Base-by-base conservation (phyloP, 352 stramenopile genomes). In the Plasmopara viticola region DNA sequence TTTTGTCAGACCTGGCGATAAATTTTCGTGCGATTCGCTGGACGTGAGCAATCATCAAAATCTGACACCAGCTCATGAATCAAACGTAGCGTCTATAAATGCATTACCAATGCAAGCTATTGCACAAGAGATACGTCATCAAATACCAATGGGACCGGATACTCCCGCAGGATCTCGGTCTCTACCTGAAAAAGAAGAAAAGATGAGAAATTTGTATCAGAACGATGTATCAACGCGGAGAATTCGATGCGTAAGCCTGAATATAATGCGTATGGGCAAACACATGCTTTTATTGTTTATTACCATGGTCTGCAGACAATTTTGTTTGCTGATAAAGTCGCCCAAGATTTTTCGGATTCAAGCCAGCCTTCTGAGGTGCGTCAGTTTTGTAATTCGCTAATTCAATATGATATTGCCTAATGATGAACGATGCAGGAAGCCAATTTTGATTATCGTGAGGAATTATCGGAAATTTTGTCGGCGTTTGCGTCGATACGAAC, bases 401-500 rank as follows among this genome's bases (percentile, higher is more conserved):
- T 3, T 14, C 18, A 14, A 38, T 5, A 4, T 14, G 4, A 14
- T 2, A 38, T 38, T 38, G 13, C 33, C 33, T 18, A 41, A 17
- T 17, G 37, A 2, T 1, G 8, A 35, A 20, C 5, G 15, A 17
- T 48, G 14, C 39, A 72, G 59, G 64, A 63, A 52, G 44, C 51
- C 4, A 59, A 60, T 18, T 63, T 60, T 20, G 65, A 75, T 30
- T 80, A 72, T 25, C 58, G 58, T 30, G 76, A 85, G 50, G 72
- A 84, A 34, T 59, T 87, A n/a, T 68, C 72, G 1, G 63, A 68
- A 43, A 62, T 76, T 44, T 58, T 87, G 15, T 62, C 64, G 6
- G 34, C 35, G 18, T 75, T 87, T 33, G 59, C 65, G 15, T 60
- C 61, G 17, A 60, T 85, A 45, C 59, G 66, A 14, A 53, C 51